Base-by-base conservation (phyloP, 768 basidiomycete species). In the Scleroderma bovista region DNA sequence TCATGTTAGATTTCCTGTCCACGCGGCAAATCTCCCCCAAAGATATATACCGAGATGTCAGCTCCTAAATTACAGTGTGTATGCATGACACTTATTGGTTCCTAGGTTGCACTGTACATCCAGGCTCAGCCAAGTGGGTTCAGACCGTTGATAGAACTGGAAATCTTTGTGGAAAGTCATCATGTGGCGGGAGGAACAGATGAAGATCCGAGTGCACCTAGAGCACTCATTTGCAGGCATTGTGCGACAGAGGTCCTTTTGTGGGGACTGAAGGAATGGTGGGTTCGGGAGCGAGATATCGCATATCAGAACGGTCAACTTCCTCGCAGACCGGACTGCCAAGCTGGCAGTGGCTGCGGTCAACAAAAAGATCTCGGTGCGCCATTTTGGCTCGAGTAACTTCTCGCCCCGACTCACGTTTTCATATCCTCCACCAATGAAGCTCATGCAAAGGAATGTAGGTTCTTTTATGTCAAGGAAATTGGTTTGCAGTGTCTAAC, bases 381-480 rank as follows among this genome's bases (percentile, higher is more conserved):
- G 81, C n/a, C 66, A 33, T 17, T 2, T 15, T 46, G 36, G 20
- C 33, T 22, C 43, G 34, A 31, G n/a, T 44, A 29, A 29, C 32
- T 46, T n/a, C 49, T 39, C 7, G 40, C 24, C 20, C 49, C 19
- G n/a, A 40, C 48, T 40, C 49, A 32, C 9, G 36, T 40, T 26
- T 50, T 50, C 60, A 37, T 56, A 42, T 37, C 46, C 23, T 49
- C 26, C 26, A 17, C 45, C 48, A 36, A 48, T 12, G 24, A 40
- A 88, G 87, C 69, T 3, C 88, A 91, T 61, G 85, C 86, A 9
- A 80, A 72, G 66, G 86, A 89, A 68, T 90, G 88, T 89, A 59
- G 66, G 83, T 68, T 32, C 44, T n/a, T 34, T 1, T n/a, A 31
- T 22, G 29, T 32, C 24, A 22, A 17, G 26, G 24, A 13, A 10